phyloP scores from a whole-genome alignment of 306 rosid species.

The Trichosanthes truncata region DNA sequence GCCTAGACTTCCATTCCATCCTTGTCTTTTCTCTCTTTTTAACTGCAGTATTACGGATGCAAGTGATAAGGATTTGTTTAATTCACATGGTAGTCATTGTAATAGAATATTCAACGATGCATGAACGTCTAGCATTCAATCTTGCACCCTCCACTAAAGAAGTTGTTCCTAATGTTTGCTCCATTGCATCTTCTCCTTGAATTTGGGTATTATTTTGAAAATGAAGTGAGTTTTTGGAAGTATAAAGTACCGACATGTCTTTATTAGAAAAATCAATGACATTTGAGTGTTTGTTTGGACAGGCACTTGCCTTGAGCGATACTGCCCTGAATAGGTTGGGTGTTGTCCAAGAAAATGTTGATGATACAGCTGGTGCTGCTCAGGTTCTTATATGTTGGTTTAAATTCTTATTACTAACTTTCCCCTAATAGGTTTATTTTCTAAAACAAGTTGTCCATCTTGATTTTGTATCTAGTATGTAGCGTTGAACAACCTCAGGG shows the following conservation, averaged over 20 bases:
- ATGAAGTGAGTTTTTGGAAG: not conserved
- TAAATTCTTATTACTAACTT: not conserved
- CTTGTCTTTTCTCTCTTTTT: not conserved
- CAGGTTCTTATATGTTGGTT: conserved; percentile 24
- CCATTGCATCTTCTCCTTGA: not conserved
- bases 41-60: not conserved
- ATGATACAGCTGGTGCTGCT: conserved; percentile 63
- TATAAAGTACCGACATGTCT: not conserved
- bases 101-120: not conserved
- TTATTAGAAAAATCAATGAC: not conserved
- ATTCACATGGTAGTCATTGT: not conserved
- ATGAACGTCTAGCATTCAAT: not conserved
- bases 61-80: not conserved
- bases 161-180: not conserved
- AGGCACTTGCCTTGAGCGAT: conserved; percentile 58
- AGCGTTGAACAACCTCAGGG: conserved; percentile 37
- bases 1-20: conserved; percentile 5
- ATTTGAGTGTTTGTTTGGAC: conserved; percentile 17
- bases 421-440: conserved; percentile 2
- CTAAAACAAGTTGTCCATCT: not conserved
- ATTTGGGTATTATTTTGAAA: not conserved
- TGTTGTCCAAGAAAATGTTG: conserved; percentile 41
- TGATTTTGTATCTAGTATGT: conserved; percentile 15
- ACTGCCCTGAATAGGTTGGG: conserved; percentile 40
- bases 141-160: not conserved